Base-by-base conservation (phyloP, 2,329 filamentous ascomycete species). In the Curvularia eragrostidis region DNA sequence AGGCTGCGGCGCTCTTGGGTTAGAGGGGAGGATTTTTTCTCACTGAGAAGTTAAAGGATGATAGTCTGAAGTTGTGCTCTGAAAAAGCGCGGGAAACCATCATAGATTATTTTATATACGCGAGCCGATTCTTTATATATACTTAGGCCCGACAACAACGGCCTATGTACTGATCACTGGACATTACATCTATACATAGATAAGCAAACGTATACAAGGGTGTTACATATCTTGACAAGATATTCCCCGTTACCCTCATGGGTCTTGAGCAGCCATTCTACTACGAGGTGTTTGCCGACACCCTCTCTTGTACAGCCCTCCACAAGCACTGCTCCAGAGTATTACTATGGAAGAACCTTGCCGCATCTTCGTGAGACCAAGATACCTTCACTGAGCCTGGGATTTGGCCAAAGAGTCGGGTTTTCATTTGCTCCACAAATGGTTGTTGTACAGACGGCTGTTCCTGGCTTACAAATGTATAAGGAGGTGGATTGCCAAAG, bases 1-100 rank as follows among this genome's bases (percentile, higher is more conserved):
- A 68, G 58, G 68, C 64, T 44, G 68, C 68, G 2, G 44, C 46
- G 38, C 43, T 70, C 9, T 48, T 70, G 32, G 64, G 64, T 4
- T 66, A 59, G 19, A 13, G n/a, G 1, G 6, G 15, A 36, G 34
- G 28, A 12, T 1, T 30, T 7, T 30, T 12, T n/a, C n/a, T n/a
- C n/a, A n/a, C n/a, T 39, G n/a, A 6, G 18, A 18, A 18, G 1
- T n/a, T 19, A 8, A 18, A 19, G 7, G 10, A 39, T 10, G 18
- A 18, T 39, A 9, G 15, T 39, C 10, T 18, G 10, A n/a, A 39
- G 36, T 19, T n/a, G 36, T 9, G 8, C n/a, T 19, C 15, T 2
- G 18, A 39, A 26, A 26, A 26, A 7, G 24, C 24, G 34, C 34
- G 6, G 15, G 7, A n/a, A 18, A 18, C 5, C 15, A 36, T 2